Evolutionary conservation across 805 yeast species (phyloP), one percentile per base, ranked within the genome.

Genomic region (Hanseniaspora lachancei): DNA sequence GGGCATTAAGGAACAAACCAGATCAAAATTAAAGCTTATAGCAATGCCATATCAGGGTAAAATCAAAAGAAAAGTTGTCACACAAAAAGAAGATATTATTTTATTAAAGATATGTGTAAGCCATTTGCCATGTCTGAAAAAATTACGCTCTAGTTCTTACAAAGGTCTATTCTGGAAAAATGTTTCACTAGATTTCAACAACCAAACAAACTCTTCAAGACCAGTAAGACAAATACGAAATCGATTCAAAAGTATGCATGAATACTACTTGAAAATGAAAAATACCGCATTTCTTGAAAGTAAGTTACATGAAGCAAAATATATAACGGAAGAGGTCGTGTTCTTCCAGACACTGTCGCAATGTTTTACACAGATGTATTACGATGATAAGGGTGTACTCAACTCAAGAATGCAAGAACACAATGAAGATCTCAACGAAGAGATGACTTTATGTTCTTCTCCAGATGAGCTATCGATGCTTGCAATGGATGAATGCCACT

Each of bases 1-100:
- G 27, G 27, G 6, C 6, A 24, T 6, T 24, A 6, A 24, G 27
- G 6, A 24, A 24, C 27, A 24, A 24, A 24, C 27, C 27, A 24
- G 27, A 24, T 24, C 27, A 5, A 6, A 24, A 24, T 3, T 5
- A 24, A 24, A 24, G 6, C 3, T 5, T 5, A 24, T 24, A 24
- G 27, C 27, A 24, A 62, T 43, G 34, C 68, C 65, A 61, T 73
- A 74, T 15, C 43, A 20, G 23, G 43, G 43, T 12, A 40, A 40
- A 40, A 40, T 40, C 20, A 29, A 72, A 68, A 18, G 63, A 47
- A 60, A 68, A 75, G 56, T 72, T 76, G 18, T 68, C 53, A 16
- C 46, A 18, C 41, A 42, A 18, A 20, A 41, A n/a, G 43, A 40
- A 40, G 43, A 40, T 15, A 40, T 40, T 15, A 21, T 40, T 9